Conservation (phyloP, 345 rosid genomes). For the Linum trigynum region DNA sequence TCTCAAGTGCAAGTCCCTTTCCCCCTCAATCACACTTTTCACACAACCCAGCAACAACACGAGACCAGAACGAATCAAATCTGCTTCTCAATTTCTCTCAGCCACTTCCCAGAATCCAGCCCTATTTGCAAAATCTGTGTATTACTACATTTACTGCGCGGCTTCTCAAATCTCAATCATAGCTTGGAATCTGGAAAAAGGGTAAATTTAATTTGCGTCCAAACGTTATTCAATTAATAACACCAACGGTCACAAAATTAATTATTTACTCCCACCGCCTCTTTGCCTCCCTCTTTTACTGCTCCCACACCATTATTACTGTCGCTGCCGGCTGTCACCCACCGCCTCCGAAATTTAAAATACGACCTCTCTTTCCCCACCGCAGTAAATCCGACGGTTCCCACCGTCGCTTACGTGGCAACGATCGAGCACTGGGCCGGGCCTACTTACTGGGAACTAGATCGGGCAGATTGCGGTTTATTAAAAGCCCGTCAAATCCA, state of each 20-base stretch:
- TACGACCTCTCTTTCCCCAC: not conserved
- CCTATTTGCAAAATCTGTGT: too few relatives aligned
- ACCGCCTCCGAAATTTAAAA: not conserved
- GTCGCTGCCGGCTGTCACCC: not conserved
- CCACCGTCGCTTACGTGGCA: not conserved
- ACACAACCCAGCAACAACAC: too few relatives aligned
- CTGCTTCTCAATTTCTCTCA: too few relatives aligned
- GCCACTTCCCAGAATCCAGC: too few relatives aligned
- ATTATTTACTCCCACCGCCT: not conserved
- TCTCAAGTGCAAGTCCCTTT: too few relatives aligned
- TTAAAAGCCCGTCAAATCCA: not conserved
- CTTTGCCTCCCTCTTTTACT: not conserved
- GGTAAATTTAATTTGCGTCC: too few relatives aligned
- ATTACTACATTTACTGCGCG: too few relatives aligned
- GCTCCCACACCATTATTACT: not conserved
- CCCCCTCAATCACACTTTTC: too few relatives aligned
- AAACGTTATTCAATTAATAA: too few relatives aligned
- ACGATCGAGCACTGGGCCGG: not conserved
- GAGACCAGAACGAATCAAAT: too few relatives aligned
- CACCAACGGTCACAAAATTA: not conserved
- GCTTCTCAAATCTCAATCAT: too few relatives aligned
- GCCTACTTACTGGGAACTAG: not conserved
- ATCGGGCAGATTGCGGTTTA: not conserved
- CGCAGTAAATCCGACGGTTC: not conserved
- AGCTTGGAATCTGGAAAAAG: too few relatives aligned